A percentile compares a stretch with the other conserved stretches of the same genome.
phyloP scores from a whole-genome alignment of 495 filamentous ascomycete genomes.

The Lophiostoma macrostomum region DNA sequence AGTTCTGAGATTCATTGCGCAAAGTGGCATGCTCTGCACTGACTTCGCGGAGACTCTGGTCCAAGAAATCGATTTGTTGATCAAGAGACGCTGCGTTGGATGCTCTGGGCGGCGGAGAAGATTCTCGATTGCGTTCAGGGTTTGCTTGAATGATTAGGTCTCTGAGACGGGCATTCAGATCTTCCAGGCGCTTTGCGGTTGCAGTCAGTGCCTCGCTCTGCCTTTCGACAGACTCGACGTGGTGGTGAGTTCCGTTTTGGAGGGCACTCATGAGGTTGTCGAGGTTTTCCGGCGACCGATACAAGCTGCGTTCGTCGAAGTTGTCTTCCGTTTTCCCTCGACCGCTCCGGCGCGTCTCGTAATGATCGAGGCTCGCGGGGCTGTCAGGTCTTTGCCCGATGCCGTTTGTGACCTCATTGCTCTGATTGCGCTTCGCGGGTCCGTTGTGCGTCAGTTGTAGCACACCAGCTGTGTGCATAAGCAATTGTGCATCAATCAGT shows the following conservation, averaged over 20 bases:
- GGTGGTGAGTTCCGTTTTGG: conserved; percentile 31
- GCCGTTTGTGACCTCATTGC: conserved; percentile 7
- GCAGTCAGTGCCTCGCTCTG: conserved; percentile 44
- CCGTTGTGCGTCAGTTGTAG: conserved; percentile 81
- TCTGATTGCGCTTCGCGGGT: conserved; percentile 46
- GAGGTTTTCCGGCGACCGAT: conserved; percentile 65
- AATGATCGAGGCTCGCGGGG: conserved; percentile 64
- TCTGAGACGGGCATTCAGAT: conserved; percentile 66
- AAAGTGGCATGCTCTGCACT: conserved; percentile 25
- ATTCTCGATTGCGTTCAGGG: conserved; percentile 29
- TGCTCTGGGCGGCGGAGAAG: conserved; percentile 17
- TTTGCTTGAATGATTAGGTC: conserved; percentile 62
- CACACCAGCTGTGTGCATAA: conserved; percentile 91
- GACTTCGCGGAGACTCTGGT: conserved; percentile 29
- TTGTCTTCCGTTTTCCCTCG: conserved; percentile 50
- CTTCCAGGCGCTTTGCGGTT: conserved; percentile 66
- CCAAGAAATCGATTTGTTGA: conserved; percentile 33
- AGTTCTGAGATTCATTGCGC: conserved; percentile 16
- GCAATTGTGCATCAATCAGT: conserved; percentile 64
- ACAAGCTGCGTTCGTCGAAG: conserved; percentile 80
- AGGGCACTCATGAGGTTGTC: conserved; percentile 50
- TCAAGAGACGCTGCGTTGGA: conserved; percentile 24
- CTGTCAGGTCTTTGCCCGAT: conserved; percentile 50
- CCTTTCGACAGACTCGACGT: conserved; percentile 40
- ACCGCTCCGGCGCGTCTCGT: conserved; percentile 50